These are phyloP conservation scores for Ramaria sp. DNA, from an alignment of 768 basidiomycete species.

Conservation along the genomic window DNA sequence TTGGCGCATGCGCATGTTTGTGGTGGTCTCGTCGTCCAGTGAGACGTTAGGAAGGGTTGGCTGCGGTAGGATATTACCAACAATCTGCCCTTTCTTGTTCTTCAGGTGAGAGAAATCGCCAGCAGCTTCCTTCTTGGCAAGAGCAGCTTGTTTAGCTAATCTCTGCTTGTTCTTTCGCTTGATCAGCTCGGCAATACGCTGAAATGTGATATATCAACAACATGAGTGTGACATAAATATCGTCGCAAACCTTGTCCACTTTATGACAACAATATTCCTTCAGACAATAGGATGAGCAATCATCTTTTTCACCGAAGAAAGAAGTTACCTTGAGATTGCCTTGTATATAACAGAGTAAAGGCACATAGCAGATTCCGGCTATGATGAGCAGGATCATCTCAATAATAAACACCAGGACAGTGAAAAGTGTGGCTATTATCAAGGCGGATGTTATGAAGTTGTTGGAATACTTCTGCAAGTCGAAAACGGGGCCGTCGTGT, in stretches of 20 bases:
- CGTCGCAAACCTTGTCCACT: slow-evolving; percentile 74
- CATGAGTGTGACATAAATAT: slow-evolving; percentile 2
- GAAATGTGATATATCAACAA: slow-evolving; percentile 6
- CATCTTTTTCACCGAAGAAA: not conserved
- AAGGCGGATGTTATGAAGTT: slow-evolving; percentile 71
- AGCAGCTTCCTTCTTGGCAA: slow-evolving; percentile 84
- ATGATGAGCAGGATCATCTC: slow-evolving; percentile 71
- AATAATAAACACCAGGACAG: slow-evolving; percentile 77
- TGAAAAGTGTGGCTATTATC: slow-evolving; percentile 84
- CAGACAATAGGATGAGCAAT: not conserved
- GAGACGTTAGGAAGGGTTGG: slow-evolving; percentile 90
- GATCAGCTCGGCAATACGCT: slow-evolving; percentile 92
- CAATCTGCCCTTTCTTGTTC: slow-evolving; percentile 83
- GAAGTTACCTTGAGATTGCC: slow-evolving; percentile 83
- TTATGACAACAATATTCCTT: slow-evolving; percentile 98
- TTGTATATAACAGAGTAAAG: slow-evolving; percentile 90
- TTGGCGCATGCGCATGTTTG: slow-evolving; percentile 38
- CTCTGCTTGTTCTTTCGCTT: slow-evolving; percentile 86
- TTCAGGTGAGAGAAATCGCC: slow-evolving; percentile 87
- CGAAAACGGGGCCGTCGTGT: slow-evolving; percentile 44
- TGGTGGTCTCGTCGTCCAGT: slow-evolving; percentile 68
- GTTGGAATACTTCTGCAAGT: slow-evolving; percentile 69
- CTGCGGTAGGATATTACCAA: slow-evolving; percentile 75
- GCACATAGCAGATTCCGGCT: slow-evolving; percentile 84
- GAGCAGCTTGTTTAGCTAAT: slow-evolving; percentile 62